Base-by-base conservation (phyloP, 345 rosid genomes). In the Citrus cavaleriei region DNA sequence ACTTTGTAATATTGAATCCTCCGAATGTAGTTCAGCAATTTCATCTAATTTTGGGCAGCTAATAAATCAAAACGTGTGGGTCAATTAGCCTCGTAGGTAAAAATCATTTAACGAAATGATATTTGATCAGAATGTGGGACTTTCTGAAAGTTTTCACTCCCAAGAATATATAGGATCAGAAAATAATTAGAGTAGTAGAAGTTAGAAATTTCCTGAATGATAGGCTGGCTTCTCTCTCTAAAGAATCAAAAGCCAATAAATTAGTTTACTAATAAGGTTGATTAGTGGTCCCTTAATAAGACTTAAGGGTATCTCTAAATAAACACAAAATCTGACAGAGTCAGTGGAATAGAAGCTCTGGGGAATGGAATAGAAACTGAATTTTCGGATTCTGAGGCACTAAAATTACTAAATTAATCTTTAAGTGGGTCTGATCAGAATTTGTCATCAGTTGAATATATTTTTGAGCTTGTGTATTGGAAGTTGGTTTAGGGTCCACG, bases 361-460 rank as follows among this genome's bases (percentile, higher is more conserved):
- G 84, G 80, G 93, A 94, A 94, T 94, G 96, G 98, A 94, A 94
- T 92, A 91, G 98, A 94, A 94, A 81, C 94, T 69, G 94, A 73
- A 84, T 79, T 84, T 87, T 85, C 78, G 79, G 86, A 89, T 78
- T 89, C 88, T 81, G 89, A 87, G 88, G 72, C 72, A 68, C 57
- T 32, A 68, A 79, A 59, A 42, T 73, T 80, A 70, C 34, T 86
- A 81, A 70, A 69, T 63, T 82, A 85, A 85, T 86, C 84, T 74
- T 46, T 46, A 46, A 55, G 58, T 28, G 73, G 61, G 64, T 79
- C 73, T 63, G 58, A 74, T 62, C 77, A 71, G 77, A 81, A 71
- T 80, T 74, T 54, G 18, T 54, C 58, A 16, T 35, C 74, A 35
- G 68, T 69, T 77, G 51, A 77, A 71, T 79, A 62, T 55, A 76